Conservation (phyloP, 2,329 filamentous ascomycete genomes). For the Claviceps humidiphila region DNA sequence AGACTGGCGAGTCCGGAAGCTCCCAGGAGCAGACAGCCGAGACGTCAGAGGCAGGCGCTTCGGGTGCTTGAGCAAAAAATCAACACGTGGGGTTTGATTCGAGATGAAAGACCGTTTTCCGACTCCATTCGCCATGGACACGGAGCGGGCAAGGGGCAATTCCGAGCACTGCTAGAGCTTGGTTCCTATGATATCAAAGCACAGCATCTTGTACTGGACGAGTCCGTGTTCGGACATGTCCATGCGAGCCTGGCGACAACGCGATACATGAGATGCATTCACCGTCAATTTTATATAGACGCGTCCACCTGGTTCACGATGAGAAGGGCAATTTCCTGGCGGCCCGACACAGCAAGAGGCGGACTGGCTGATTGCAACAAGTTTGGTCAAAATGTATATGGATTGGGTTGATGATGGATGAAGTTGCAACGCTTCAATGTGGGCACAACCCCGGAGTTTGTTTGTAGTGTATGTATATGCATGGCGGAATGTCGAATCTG, state of each 20-base stretch:
- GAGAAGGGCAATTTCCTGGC: background rate
- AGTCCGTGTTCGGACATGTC: background rate
- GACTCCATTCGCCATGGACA: background rate
- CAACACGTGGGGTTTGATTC: background rate
- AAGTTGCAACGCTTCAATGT: constrained; percentile 1
- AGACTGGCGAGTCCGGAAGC: background rate
- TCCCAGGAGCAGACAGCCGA: constrained; percentile 5
- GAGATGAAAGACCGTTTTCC: background rate
- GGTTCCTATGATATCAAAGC: constrained; percentile 1
- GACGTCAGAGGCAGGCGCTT: constrained; percentile 2
- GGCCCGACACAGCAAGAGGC: background rate
- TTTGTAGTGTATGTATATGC: background rate
- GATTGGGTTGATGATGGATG: background rate
- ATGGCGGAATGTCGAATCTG: background rate
- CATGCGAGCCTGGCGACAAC: background rate
- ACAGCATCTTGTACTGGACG: constrained; percentile 6
- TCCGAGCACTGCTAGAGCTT: constrained; percentile 14
- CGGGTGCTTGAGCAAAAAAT: constrained; percentile 6
- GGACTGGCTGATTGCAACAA: background rate
- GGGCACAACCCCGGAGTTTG: background rate
- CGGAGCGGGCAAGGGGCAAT: constrained; percentile 11
- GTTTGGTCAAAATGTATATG: background rate
- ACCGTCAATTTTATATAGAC: background rate
- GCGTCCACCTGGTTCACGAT: background rate
- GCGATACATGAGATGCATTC: background rate